Conservation (phyloP, 306 rosid genomes). For the Benincasa hispida region DNA sequence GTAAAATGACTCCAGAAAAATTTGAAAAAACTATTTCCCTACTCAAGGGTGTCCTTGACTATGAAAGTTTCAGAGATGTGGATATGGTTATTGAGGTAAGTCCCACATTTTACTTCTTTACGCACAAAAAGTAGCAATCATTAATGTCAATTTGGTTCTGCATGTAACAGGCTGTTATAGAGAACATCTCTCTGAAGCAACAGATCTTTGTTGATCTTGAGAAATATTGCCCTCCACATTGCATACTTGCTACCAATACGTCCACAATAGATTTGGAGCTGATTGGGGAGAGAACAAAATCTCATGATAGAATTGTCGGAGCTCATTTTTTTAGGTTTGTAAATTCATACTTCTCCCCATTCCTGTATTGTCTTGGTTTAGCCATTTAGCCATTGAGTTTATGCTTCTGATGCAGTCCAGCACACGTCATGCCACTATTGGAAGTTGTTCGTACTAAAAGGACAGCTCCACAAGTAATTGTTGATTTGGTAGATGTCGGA, state of each 20-base stretch:
- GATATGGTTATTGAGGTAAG: constrained; percentile 95
- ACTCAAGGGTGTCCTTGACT: constrained; percentile 65
- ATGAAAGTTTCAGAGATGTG: constrained; percentile 70
- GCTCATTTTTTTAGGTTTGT: constrained; percentile 93
- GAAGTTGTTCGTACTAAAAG: constrained; percentile 76
- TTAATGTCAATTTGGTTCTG: constrained; percentile 2
- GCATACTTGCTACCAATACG: constrained; percentile 91
- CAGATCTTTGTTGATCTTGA: constrained; percentile 87
- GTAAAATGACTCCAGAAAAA: constrained; percentile 57
- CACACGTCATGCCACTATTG: constrained; percentile 92
- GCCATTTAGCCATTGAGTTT: constrained; percentile 3
- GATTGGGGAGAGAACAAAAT: constrained; percentile 70
- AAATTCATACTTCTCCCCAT: neutral
- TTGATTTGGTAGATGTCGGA: constrained; percentile 72
- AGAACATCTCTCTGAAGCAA: constrained; percentile 82
- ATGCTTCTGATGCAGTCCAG: constrained; percentile 64
- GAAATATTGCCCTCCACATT: constrained; percentile 75
- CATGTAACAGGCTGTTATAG: constrained; percentile 79
- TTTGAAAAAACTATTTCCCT: constrained; percentile 61
- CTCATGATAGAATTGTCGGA: constrained; percentile 75
- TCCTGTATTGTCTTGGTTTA: neutral
- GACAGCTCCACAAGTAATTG: constrained; percentile 77
- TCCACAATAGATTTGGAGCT: constrained; percentile 93
- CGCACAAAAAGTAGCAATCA: neutral
- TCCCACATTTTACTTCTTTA: neutral